Evolutionary conservation across 176 grass and related monocot species (phyloP).

Genomic region (Avena sativa): DNA sequence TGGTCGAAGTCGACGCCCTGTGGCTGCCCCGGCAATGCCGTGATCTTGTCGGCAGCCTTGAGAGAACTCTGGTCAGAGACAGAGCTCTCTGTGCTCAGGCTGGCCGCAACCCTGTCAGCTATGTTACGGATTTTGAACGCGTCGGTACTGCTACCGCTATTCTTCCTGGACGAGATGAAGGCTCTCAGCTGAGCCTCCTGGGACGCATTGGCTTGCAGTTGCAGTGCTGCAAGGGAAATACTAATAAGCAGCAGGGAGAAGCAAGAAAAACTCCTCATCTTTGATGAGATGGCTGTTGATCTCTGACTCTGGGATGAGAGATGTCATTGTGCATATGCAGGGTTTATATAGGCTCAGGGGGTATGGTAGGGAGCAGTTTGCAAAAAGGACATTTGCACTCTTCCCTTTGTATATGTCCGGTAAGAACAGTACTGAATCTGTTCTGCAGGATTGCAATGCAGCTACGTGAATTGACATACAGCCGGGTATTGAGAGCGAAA

Average conservation of each 20-base stretch:
- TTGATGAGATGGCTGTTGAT: not conserved
- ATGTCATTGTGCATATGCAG: not conserved
- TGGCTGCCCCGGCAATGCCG: constrained; percentile 54
- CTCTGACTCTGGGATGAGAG: not conserved
- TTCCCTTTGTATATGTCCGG: not conserved
- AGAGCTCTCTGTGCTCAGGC: not conserved
- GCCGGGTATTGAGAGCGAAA: constrained; percentile 7
- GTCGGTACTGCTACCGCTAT: not conserved
- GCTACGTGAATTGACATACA: not conserved
- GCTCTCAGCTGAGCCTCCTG: constrained; percentile 35
- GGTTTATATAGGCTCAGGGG: constrained; percentile 7
- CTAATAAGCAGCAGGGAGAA: constrained; percentile 23
- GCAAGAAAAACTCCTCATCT: constrained; percentile 8
- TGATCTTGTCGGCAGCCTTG: constrained; percentile 55
- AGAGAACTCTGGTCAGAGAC: constrained; percentile 23
- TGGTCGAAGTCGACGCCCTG: constrained; percentile 49
- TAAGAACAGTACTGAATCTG: not conserved
- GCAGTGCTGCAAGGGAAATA: not conserved
- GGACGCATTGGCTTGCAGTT: constrained; percentile 7
- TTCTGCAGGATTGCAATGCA: not conserved
- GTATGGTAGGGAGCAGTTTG: not conserved
- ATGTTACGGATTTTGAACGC: not conserved
- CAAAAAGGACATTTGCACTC: not conserved
- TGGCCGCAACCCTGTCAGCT: not conserved
- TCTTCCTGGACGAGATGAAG: constrained; percentile 36